Percentiles rank a stretch among this genome's conserved stretches.
These are phyloP conservation scores for Aspergillus tamarii DNA, from an alignment of 2,329 filamentous ascomycete species.

Conservation along the genomic window DNA sequence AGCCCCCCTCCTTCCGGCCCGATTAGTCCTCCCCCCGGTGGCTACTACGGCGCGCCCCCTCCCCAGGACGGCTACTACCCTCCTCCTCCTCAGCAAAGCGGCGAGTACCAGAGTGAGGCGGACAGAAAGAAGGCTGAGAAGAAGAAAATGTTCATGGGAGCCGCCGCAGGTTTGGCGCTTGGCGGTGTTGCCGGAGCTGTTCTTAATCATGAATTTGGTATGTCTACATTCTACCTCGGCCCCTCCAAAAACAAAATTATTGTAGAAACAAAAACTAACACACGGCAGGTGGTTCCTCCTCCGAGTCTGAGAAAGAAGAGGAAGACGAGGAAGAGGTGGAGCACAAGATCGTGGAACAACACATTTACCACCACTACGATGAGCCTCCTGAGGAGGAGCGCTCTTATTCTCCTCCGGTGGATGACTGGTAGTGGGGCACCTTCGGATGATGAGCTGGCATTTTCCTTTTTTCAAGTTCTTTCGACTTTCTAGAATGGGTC, in stretches of 20 bases:
- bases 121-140: slow-evolving; percentile 50
- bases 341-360: not conserved
- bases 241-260: too few relatives aligned
- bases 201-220: slow-evolving; percentile 60
- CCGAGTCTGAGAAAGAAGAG: not conserved
- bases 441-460: slow-evolving; percentile 1
- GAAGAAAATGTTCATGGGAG: slow-evolving; percentile 58
- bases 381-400: not conserved
- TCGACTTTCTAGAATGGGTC: not conserved
- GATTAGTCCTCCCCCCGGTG: slow-evolving; percentile 16
- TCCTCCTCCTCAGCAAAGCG: slow-evolving; percentile 1
- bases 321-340: not conserved
- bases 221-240: slow-evolving; percentile 23
- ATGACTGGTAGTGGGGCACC: not conserved
- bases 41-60: slow-evolving; percentile 21
- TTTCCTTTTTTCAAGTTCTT: not conserved
- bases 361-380: not conserved
- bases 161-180: slow-evolving; percentile 60
- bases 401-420: not conserved
- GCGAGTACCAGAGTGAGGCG: slow-evolving; percentile 24
- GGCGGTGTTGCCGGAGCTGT: slow-evolving; percentile 62
- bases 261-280: not conserved
- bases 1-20: slow-evolving; percentile 19
- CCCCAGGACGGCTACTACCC: slow-evolving; percentile 12
- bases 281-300: not conserved